Conservation (phyloP, 352 stramenopile species). For the Phytophthora agathidicida region DNA sequence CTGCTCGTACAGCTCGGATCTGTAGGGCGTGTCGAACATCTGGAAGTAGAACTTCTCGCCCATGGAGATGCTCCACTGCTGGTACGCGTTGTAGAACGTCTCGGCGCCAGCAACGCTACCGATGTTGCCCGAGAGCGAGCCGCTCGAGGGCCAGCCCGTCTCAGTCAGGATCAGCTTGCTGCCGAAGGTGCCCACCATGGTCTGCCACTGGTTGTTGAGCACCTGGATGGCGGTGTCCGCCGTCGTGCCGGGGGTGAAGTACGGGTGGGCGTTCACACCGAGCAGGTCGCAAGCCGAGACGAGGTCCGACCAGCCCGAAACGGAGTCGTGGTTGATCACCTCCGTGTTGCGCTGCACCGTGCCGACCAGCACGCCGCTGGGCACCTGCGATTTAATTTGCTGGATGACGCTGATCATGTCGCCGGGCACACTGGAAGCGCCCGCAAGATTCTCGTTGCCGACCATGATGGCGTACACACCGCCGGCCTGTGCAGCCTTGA, state of each 20-base stretch:
- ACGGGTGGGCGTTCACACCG: constrained; percentile 58
- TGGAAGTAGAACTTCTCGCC: constrained; percentile 70
- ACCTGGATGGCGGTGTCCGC: constrained; percentile 34
- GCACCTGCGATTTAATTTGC: constrained; percentile 48
- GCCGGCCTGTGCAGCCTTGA: constrained; percentile 41
- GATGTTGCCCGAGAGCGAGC: constrained; percentile 31
- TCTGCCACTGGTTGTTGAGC: constrained; percentile 42
- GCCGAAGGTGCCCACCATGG: constrained; percentile 27
- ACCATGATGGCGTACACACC: constrained; percentile 59
- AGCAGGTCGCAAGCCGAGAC: constrained; percentile 38
- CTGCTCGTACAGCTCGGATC: constrained; percentile 42
- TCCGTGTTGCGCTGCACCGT: constrained; percentile 65
- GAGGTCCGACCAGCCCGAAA: constrained; percentile 35
- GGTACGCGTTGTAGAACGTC: constrained; percentile 55
- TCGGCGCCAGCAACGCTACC: constrained; percentile 30
- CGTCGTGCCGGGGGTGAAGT: constrained; percentile 34
- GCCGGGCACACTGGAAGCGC: constrained; percentile 19
- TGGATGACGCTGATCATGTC: constrained; percentile 48
- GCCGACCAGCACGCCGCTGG: constrained; percentile 45
- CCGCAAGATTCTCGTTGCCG: constrained; percentile 62
- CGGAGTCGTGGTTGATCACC: constrained; percentile 27
- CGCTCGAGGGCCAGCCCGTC: constrained; percentile 47
- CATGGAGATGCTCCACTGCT: constrained; percentile 54
- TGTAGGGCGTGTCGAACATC: constrained; percentile 64
- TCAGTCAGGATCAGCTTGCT: constrained; percentile 50